A percentile compares a stretch with the other conserved stretches of the same genome.
Conservation (phyloP, 176 grass and related monocot species). For the Chloris gayana region DNA sequence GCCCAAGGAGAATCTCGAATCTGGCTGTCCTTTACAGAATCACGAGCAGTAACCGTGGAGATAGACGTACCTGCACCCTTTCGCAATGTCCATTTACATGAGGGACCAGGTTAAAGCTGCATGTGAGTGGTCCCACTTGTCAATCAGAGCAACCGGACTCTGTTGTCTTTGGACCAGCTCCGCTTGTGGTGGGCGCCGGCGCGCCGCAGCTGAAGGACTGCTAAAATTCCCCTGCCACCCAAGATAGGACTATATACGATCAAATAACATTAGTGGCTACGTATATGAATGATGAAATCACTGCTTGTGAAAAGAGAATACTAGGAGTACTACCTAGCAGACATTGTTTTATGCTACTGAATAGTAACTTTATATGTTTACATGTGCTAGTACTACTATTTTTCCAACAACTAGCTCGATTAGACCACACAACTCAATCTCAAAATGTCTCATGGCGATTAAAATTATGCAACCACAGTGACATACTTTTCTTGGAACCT, state of each 20-base stretch:
- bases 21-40: conserved; percentile 31
- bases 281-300: background rate
- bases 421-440: too few species aligned
- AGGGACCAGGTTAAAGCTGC: background rate
- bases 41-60: conserved; percentile 6
- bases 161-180: background rate
- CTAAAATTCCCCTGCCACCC: background rate
- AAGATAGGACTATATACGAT: background rate
- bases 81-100: background rate
- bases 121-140: background rate
- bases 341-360: background rate
- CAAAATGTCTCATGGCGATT: background rate
- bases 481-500: background rate
- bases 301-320: background rate
- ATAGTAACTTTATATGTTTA: too few species aligned
- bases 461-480: background rate
- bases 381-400: background rate
- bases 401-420: background rate
- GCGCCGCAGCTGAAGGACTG: background rate
- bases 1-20: conserved; percentile 44
- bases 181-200: conserved; percentile 1
- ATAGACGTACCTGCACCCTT: background rate
- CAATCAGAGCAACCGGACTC: background rate
- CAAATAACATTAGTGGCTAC: background rate
- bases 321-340: background rate